Percentiles rank a stretch among this genome's conserved stretches.
Evolutionary conservation across 345 rosid genomes (phyloP).

Genomic region (Citrus hindsii): DNA sequence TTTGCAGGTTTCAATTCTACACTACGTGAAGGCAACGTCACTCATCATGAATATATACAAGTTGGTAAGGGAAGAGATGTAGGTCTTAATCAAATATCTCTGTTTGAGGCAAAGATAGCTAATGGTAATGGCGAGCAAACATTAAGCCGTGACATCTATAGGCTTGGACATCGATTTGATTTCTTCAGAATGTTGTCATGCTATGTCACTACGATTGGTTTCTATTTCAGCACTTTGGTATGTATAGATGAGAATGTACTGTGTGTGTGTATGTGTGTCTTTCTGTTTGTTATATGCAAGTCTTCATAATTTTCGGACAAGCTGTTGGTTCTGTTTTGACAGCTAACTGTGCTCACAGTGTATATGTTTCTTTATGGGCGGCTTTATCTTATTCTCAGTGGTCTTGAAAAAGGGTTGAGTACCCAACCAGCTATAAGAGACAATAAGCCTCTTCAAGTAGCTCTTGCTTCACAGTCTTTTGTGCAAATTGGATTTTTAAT

Average conservation of each 20-base stretch:
- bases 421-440: constrained; percentile 34
- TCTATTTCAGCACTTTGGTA: constrained; percentile 91
- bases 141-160: constrained; percentile 71
- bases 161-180: constrained; percentile 87
- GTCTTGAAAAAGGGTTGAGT: constrained; percentile 50
- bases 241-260: neutral
- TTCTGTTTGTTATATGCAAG: neutral
- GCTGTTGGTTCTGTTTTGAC: constrained; percentile 16
- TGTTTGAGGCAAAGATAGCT: constrained; percentile 91
- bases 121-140: constrained; percentile 94
- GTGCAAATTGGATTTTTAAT: constrained; percentile 64
- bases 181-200: constrained; percentile 90
- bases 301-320: constrained; percentile 1
- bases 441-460: constrained; percentile 53
- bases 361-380: constrained; percentile 64
- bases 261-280: neutral
- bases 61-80: constrained; percentile 96
- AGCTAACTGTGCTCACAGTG: constrained; percentile 59
- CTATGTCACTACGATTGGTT: constrained; percentile 84
- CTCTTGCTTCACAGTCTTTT: constrained; percentile 66
- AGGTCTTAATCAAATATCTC: constrained; percentile 84
- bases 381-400: constrained; percentile 55
- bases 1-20: constrained; percentile 81
- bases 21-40: constrained; percentile 76
- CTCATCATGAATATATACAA: constrained; percentile 95